Evolutionary conservation across 352 stramenopile genomes (phyloP).

Genomic region (Globisporangium ultimum): DNA sequence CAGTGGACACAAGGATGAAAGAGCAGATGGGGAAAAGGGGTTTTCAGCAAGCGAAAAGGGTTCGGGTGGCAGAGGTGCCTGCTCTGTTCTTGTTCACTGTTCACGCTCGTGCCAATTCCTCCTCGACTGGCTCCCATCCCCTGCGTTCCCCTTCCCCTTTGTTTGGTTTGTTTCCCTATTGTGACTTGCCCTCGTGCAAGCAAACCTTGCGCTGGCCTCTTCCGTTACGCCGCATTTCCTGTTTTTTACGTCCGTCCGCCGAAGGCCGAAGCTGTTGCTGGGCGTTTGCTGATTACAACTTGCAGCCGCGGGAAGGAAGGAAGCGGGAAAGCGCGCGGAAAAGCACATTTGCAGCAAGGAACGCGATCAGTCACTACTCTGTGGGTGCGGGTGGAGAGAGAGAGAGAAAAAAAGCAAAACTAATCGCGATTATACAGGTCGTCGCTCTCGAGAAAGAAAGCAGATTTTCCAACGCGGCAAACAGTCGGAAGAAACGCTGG

Average conservation of each 20-base stretch:
- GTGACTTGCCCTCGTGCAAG: too few species aligned
- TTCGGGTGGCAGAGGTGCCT: not conserved
- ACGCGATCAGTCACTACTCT: too few species aligned
- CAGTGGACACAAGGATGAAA: not conserved
- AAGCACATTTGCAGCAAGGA: too few species aligned
- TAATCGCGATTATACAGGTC: too few species aligned
- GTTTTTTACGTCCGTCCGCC: slow-evolving; percentile 23
- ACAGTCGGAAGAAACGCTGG: too few species aligned
- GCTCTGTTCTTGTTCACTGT: not conserved
- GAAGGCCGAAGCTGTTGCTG: not conserved
- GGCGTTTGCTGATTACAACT: too few species aligned
- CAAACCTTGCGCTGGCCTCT: not conserved
- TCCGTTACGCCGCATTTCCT: slow-evolving; percentile 19
- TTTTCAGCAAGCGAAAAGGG: not conserved
- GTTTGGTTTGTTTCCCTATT: not conserved
- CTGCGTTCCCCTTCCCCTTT: not conserved
- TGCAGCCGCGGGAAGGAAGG: too few species aligned
- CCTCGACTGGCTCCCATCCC: not conserved
- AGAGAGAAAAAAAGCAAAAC: too few species aligned
- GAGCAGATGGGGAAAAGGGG: not conserved
- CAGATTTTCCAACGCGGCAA: too few species aligned
- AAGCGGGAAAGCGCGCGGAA: too few species aligned
- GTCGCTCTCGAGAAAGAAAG: too few species aligned
- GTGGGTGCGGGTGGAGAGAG: too few species aligned
- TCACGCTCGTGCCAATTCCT: not conserved